Conservation (phyloP, 331 rosid species). For the Stylosanthes scabra region DNA sequence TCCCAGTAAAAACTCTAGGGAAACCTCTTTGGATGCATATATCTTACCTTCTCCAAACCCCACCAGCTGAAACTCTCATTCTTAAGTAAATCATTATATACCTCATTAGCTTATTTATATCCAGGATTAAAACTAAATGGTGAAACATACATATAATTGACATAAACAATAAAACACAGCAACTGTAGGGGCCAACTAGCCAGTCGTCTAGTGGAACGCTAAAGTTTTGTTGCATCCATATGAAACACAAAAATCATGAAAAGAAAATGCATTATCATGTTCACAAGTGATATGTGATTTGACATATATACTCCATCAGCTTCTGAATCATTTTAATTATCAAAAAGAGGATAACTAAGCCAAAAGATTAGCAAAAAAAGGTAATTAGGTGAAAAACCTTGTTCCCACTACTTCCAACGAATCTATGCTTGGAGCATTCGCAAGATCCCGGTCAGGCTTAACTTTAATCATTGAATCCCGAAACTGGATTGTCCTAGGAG, state of each 20-base stretch:
- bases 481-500: conserved; percentile 63
- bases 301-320: conserved; percentile 12
- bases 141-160: conserved; percentile 16
- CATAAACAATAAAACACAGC: not conserved
- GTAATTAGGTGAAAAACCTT: conserved; percentile 55
- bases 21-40: no score
- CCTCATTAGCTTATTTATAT: conserved; percentile 2
- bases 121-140: not conserved
- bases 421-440: conserved; percentile 43
- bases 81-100: not conserved
- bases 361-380: not conserved
- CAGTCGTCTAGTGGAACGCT: not conserved
- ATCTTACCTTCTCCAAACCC: no score
- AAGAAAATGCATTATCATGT: not conserved
- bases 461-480: conserved; percentile 82
- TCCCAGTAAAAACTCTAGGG: no score
- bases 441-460: conserved; percentile 39
- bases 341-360: not conserved
- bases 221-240: conserved; percentile 20
- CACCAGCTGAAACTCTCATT: no score
- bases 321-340: not conserved
- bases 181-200: not conserved
- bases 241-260: conserved; percentile 7
- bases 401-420: conserved; percentile 77
- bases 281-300: conserved; percentile 4